These are phyloP conservation scores for Phytopythium chamaehyphon DNA, from an alignment of 352 stramenopile species.

Conservation along the genomic window DNA sequence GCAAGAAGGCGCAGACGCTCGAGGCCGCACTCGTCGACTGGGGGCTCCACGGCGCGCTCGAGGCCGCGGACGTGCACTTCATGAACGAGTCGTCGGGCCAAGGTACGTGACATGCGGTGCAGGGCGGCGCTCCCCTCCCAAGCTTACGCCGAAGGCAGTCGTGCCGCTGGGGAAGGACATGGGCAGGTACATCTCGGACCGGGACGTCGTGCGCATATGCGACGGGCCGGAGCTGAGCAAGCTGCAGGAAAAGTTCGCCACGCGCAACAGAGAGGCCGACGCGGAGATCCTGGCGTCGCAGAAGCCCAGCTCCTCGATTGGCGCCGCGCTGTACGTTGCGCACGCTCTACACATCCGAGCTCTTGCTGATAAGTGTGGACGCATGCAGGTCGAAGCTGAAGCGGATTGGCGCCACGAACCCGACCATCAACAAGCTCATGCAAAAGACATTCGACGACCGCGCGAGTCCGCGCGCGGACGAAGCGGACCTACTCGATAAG, in stretches of 20 bases:
- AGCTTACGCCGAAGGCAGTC: conserved; percentile 14
- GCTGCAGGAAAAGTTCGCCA: conserved; percentile 65
- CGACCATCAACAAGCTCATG: conserved; percentile 60
- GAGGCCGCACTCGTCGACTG: conserved; percentile 35
- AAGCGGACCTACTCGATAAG: conserved; percentile 43
- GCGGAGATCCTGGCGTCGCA: conserved; percentile 57
- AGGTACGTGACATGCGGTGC: conserved; percentile 8
- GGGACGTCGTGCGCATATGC: conserved; percentile 73
- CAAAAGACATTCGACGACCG: conserved; percentile 72
- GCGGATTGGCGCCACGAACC: conserved; percentile 56
- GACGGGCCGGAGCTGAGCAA: conserved; percentile 47
- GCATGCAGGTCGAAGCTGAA: conserved; percentile 53
- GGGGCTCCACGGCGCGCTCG: conserved; percentile 36
- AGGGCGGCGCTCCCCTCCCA: neutral
- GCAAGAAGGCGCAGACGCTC: conserved; percentile 42
- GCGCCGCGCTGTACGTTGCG: conserved; percentile 43
- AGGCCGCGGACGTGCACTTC: conserved; percentile 45
- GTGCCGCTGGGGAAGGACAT: conserved; percentile 52
- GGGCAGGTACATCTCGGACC: conserved; percentile 56
- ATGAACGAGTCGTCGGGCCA: conserved; percentile 76
- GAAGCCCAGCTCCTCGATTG: conserved; percentile 39
- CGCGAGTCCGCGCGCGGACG: conserved; percentile 34
- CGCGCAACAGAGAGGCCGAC: conserved; percentile 47
- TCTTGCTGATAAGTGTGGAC: neutral
- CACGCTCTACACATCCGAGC: neutral